Evolutionary conservation across 2,329 filamentous ascomycete species (phyloP).

Genomic region (Alternaria sp.): DNA sequence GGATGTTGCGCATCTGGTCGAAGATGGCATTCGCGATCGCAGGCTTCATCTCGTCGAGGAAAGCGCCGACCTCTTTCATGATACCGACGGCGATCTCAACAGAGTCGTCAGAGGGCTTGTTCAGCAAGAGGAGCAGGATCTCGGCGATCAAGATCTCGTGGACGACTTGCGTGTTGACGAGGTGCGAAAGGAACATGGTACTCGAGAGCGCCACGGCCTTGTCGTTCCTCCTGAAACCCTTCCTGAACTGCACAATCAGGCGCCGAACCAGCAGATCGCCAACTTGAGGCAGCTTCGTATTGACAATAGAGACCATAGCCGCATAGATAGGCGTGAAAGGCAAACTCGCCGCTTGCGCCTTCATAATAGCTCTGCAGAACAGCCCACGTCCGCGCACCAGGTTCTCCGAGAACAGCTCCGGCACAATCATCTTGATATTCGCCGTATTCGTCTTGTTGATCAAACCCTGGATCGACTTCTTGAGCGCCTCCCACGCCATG

Average conservation of each 20-base stretch:
- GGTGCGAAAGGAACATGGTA: constrained; percentile 91
- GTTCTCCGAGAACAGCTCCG: constrained; percentile 95
- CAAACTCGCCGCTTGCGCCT: constrained; percentile 93
- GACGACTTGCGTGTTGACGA: constrained; percentile 95
- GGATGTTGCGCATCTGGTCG: constrained; percentile 91
- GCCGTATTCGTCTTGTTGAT: constrained; percentile 99
- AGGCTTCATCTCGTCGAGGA: constrained; percentile 92
- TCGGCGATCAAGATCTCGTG: constrained; percentile 94
- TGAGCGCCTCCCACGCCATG: constrained; percentile 98
- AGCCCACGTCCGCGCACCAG: constrained; percentile 87
- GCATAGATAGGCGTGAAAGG: constrained; percentile 97
- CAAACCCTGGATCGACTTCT: constrained; percentile 97
- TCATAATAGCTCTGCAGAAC: constrained; percentile 97
- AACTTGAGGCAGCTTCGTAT: constrained; percentile 94
- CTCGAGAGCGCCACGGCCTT: constrained; percentile 93
- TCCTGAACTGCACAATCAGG: constrained; percentile 89
- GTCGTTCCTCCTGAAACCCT: constrained; percentile 95
- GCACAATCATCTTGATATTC: constrained; percentile 97
- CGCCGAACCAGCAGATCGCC: constrained; percentile 88
- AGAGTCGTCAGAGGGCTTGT: constrained; percentile 96
- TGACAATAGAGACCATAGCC: constrained; percentile 94
- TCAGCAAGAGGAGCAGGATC: constrained; percentile 86
- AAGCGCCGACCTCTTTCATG: constrained; percentile 90
- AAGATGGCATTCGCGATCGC: constrained; percentile 89
- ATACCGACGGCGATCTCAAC: constrained; percentile 97